These are phyloP conservation scores for Starmerella bombi DNA, from an alignment of 805 yeast species.

Conservation along the genomic window DNA sequence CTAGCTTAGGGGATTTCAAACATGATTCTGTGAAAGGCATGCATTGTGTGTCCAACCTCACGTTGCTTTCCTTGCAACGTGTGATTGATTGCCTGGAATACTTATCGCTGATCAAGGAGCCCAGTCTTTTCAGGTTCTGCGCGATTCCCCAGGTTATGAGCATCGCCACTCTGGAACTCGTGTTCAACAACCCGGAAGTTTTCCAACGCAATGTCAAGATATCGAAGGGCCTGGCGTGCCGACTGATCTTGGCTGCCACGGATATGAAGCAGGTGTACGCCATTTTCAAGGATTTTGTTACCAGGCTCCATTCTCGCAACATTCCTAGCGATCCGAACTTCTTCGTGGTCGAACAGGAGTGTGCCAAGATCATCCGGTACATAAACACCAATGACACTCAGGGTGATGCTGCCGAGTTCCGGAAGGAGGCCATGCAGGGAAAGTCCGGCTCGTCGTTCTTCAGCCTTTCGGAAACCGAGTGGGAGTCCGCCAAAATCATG, in stretches of 20 bases:
- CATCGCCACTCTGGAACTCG: constrained; percentile 77
- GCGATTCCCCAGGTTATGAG: constrained; percentile 99
- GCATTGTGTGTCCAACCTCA: constrained; percentile 67
- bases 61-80: constrained; percentile 64
- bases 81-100: constrained; percentile 64
- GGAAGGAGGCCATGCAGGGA: constrained; percentile 2
- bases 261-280: constrained; percentile 61
- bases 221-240: constrained; percentile 76
- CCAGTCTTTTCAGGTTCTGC: constrained; percentile 77
- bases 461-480: constrained; percentile 6
- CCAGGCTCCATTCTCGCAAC: constrained; percentile 65
- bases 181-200: constrained; percentile 67
- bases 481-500: constrained; percentile 12
- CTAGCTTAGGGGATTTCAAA: constrained; percentile 43
- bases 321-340: constrained; percentile 77
- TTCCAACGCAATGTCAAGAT: constrained; percentile 67
- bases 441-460: constrained; percentile 1
- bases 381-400: constrained; percentile 38
- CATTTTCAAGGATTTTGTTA: constrained; percentile 63
- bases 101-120: constrained; percentile 64
- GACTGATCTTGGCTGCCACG: constrained; percentile 58
- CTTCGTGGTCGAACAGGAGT: constrained; percentile 64
- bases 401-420: constrained; percentile 11
- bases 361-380: constrained; percentile 81
- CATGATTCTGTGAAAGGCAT: constrained; percentile 36